Evolutionary conservation across 805 yeast genomes (phyloP).

Genomic region (Pichia rugopelliculosa): DNA sequence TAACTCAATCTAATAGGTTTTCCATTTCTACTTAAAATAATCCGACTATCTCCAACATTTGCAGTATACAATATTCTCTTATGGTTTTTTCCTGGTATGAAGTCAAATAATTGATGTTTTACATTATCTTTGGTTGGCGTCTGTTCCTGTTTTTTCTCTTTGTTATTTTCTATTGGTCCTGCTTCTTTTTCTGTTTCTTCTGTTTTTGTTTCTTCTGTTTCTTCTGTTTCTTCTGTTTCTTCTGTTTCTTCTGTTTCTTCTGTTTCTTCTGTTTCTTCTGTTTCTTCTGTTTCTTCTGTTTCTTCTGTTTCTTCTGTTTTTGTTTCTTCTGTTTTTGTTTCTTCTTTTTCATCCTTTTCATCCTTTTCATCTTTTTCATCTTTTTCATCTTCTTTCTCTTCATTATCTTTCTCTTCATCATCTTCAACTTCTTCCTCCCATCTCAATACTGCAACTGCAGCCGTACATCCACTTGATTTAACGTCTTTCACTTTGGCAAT

Average conservation of each 20-base stretch:
- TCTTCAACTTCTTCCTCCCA: constrained; percentile 54
- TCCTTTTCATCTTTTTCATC: neutral
- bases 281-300: neutral
- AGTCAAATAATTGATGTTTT: constrained; percentile 31
- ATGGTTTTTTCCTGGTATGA: constrained; percentile 41
- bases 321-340: neutral
- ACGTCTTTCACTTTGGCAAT: constrained; percentile 47
- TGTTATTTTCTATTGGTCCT: neutral
- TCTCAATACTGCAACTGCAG: constrained; percentile 83
- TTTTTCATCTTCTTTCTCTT: neutral
- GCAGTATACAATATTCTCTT: constrained; percentile 82
- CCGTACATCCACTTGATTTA: constrained; percentile 88
- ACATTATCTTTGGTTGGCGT: neutral
- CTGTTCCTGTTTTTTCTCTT: neutral
- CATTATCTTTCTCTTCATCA: constrained; percentile 5
- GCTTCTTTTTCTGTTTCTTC: neutral
- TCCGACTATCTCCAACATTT: constrained; percentile 89
- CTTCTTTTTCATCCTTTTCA: constrained; percentile 23
- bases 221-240: neutral
- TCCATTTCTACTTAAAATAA: constrained; percentile 70
- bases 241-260: neutral
- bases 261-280: neutral
- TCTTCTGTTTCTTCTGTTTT: neutral
- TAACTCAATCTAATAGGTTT: constrained; percentile 73
- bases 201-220: neutral